Evolutionary conservation across 306 rosid genomes (phyloP).

Genomic region (Bauhinia variegata): DNA sequence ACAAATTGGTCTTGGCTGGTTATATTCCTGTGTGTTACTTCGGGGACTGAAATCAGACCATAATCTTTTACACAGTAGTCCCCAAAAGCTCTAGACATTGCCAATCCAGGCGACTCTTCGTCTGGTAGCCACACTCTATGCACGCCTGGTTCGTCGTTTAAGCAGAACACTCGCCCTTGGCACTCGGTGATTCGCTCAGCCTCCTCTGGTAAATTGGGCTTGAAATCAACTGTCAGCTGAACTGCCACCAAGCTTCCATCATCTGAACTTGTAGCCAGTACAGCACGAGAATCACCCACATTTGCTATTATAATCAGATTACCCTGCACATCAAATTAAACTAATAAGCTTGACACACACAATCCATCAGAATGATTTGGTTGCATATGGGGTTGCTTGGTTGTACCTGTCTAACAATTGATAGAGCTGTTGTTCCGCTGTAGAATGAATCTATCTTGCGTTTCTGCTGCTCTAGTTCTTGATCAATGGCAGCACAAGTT

Average conservation of each 20-base stretch:
- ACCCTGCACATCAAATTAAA: slow-evolving; percentile 50
- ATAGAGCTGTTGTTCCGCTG: slow-evolving; percentile 91
- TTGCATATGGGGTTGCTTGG: neutral
- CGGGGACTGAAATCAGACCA: slow-evolving; percentile 90
- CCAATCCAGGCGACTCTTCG: slow-evolving; percentile 73
- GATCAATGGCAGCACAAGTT: slow-evolving; percentile 84
- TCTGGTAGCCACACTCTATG: slow-evolving; percentile 83
- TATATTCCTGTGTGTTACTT: slow-evolving; percentile 72
- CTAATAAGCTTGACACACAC: too few relatives aligned
- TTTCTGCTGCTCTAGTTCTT: slow-evolving; percentile 61
- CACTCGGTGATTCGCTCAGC: slow-evolving; percentile 82
- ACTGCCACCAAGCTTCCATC: slow-evolving; percentile 68
- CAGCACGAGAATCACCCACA: slow-evolving; percentile 96
- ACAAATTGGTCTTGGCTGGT: slow-evolving; percentile 70
- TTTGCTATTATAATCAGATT: slow-evolving; percentile 71
- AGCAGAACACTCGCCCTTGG: slow-evolving; percentile 77
- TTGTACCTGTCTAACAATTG: slow-evolving; percentile 83
- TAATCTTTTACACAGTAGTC: slow-evolving; percentile 77
- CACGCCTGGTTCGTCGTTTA: slow-evolving; percentile 82
- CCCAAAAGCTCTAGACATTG: slow-evolving; percentile 95
- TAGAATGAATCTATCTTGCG: slow-evolving; percentile 77
- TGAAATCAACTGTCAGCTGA: slow-evolving; percentile 92
- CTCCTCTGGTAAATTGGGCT: slow-evolving; percentile 97
- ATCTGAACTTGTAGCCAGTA: slow-evolving; percentile 69
- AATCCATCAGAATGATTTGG: neutral